Conservation (phyloP, 352 stramenopile genomes). For the Pythium insidiosum region DNA sequence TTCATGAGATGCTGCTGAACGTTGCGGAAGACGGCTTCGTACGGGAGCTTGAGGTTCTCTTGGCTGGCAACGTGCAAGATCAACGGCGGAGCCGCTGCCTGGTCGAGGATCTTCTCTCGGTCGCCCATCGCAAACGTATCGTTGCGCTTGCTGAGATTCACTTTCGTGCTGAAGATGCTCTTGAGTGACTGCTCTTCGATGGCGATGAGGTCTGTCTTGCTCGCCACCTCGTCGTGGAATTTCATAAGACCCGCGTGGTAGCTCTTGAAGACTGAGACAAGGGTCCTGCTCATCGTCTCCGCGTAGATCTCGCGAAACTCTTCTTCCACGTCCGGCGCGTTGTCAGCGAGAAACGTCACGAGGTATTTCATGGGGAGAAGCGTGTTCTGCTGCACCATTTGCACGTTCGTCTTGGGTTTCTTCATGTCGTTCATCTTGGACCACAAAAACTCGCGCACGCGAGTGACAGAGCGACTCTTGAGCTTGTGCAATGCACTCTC, state of each 20-base stretch:
- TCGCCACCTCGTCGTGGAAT: constrained; percentile 91
- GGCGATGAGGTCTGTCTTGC: constrained; percentile 90
- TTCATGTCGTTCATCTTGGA: constrained; percentile 91
- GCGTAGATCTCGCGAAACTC: constrained; percentile 96
- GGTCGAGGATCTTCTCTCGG: constrained; percentile 86
- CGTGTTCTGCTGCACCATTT: constrained; percentile 97
- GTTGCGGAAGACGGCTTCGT: constrained; percentile 95
- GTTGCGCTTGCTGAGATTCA: constrained; percentile 94
- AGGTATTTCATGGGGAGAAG: constrained; percentile 96
- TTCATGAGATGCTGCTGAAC: constrained; percentile 97
- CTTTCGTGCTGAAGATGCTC: constrained; percentile 72
- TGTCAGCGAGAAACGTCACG: constrained; percentile 91
- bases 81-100: constrained; percentile 78
- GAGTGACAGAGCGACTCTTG: constrained; percentile 56
- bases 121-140: constrained; percentile 93
- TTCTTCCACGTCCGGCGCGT: constrained; percentile 89
- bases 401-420: constrained; percentile 96
- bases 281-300: constrained; percentile 95
- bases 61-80: constrained; percentile 93
- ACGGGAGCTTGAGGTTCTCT: constrained; percentile 90
- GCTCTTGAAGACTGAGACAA: constrained; percentile 93
- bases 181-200: constrained; percentile 93
- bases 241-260: constrained; percentile 95
- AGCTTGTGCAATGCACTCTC: constrained; percentile 89
- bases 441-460: constrained; percentile 92